Evolutionary conservation across 495 filamentous ascomycete genomes (phyloP).

Genomic region (Trichoderma erinaceum): DNA sequence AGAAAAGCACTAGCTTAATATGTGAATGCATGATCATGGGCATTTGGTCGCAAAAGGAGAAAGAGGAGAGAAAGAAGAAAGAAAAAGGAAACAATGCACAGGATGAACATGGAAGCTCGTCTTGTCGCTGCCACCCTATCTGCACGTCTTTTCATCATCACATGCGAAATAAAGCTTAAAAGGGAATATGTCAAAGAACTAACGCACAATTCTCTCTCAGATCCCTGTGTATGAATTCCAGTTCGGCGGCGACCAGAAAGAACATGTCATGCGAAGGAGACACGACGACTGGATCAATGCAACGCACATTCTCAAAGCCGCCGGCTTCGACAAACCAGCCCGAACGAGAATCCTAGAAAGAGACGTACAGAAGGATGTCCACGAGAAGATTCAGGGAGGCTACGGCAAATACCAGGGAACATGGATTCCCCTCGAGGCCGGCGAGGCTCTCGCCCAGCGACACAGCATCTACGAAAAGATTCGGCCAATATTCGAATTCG

Average conservation of each 20-base stretch:
- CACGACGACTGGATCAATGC: slow-evolving; percentile 89
- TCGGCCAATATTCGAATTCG: slow-evolving; percentile 81
- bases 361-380: slow-evolving; percentile 90
- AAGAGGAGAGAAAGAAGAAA: too few relatives aligned
- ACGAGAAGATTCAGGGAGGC: slow-evolving; percentile 96
- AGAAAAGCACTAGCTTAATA: too few relatives aligned
- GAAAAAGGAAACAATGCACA: too few relatives aligned
- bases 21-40: too few relatives aligned
- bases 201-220: slow-evolving; percentile 45
- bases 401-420: slow-evolving; percentile 99
- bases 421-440: slow-evolving; percentile 87
- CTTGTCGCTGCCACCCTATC: not conserved
- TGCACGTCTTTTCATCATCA: slow-evolving; percentile 3
- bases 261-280: slow-evolving; percentile 83
- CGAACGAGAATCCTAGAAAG: slow-evolving; percentile 91
- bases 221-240: slow-evolving; percentile 89
- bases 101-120: too few relatives aligned
- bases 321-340: slow-evolving; percentile 70
- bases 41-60: too few relatives aligned
- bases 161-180: slow-evolving; percentile 5
- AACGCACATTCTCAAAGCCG: slow-evolving; percentile 83
- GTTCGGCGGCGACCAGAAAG: slow-evolving; percentile 61
- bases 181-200: not conserved
- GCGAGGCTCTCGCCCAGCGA: slow-evolving; percentile 70
- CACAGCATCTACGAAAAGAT: slow-evolving; percentile 80